Base-by-base conservation (phyloP, 257 asterid genomes). In the Cordia subcordata region DNA sequence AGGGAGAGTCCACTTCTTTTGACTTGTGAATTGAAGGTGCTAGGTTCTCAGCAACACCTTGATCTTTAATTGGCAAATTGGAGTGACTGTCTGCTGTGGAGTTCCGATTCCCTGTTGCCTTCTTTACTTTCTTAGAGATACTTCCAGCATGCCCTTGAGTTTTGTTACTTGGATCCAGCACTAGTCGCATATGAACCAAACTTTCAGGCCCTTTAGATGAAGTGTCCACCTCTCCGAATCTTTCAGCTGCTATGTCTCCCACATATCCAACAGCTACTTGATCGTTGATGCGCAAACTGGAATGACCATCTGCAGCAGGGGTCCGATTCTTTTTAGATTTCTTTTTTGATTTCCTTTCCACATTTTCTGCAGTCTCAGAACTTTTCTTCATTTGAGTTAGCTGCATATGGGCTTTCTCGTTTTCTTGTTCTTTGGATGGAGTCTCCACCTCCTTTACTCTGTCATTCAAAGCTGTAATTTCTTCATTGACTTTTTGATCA, bases 71-170 rank as follows among this genome's bases (percentile, higher is more conserved):
- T 19, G 68, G 60, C 57, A 72, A 64, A 63, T 57, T 61, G 21
- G 53, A 71, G 49, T 55, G 81, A 67, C 50, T 67, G 52, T 75
- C 71, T 60, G 80, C 66, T 35, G 67, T 72, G 66, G 70, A 33
- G 33, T 21, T 67, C n/a, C 22, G 64, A 27, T 44, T 62, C 73
- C 67, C 81, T 79, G 65, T 57, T 75, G 65, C 76, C 61, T 20
- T 77, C 65, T 61, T 73, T 15, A 55, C 47, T 44, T 68, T 83
- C 77, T 32, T 71, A 53, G 56, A 61, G 33, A 33, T 40, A 68
- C 39, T 71, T 55, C 58, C 72, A 18, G 53, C 51, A 53, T 33
- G 71, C 63, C 63, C 62, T 38, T 33, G 45, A 42, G 47, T 42
- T 42, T 42, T 42, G 47, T 42, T 42, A 42, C 12, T 42, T 11